phyloP scores from a whole-genome alignment of 345 rosid species.

The Pelargonium nanum region DNA sequence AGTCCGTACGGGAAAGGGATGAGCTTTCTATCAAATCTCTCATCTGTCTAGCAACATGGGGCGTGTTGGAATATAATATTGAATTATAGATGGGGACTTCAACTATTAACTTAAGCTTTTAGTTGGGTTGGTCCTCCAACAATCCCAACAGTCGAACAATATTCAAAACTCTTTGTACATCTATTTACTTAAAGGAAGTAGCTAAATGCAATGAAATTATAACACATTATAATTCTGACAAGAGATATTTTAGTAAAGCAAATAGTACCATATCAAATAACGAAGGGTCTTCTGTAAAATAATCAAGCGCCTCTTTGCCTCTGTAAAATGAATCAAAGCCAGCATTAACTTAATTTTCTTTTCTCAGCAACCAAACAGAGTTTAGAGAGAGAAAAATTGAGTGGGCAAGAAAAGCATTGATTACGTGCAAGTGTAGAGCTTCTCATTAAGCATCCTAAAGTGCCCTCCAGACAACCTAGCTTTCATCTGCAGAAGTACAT shows the following conservation, averaged over 20 bases:
- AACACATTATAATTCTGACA: no score
- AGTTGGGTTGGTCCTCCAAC: no score
- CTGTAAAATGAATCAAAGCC: slow-evolving; percentile 20
- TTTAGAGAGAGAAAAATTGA: not conserved
- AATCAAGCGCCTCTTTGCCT: slow-evolving; percentile 72
- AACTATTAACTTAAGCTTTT: no score
- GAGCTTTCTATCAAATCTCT: no score
- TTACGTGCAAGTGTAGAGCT: slow-evolving; percentile 84
- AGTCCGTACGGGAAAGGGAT: no score
- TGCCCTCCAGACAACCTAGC: slow-evolving; percentile 74
- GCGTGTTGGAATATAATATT: no score
- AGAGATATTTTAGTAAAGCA: not conserved
- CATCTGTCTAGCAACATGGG: no score
- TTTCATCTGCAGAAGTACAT: slow-evolving; percentile 45
- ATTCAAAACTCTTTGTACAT: no score
- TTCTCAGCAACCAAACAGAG: not conserved
- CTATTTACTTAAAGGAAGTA: no score
- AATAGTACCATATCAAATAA: slow-evolving; percentile 62
- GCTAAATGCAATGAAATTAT: not conserved
- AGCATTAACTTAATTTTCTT: not conserved
- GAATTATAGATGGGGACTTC: no score
- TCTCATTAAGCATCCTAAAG: slow-evolving; percentile 89
- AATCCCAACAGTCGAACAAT: no score
- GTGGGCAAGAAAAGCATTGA: not conserved
- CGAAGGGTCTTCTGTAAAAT: slow-evolving; percentile 68